Conservation (phyloP, 352 stramenopile species). For the Globisporangium radiosum region DNA sequence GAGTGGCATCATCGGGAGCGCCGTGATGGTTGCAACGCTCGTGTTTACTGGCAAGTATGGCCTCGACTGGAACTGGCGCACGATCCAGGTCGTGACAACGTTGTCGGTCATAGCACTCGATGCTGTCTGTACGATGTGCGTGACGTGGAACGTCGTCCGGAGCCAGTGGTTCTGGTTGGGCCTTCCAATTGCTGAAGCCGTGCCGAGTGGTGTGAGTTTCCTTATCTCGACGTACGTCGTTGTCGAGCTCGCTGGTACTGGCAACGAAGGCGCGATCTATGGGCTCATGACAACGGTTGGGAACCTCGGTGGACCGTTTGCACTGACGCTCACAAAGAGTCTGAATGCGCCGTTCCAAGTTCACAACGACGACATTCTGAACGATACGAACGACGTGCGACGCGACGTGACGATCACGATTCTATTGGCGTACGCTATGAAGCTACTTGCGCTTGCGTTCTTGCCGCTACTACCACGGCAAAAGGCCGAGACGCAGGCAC, state of each 20-base stretch:
- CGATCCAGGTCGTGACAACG: conserved; percentile 18
- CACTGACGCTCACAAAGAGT: conserved; percentile 26
- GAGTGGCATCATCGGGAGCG: conserved; percentile 20
- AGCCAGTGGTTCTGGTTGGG: conserved; percentile 45
- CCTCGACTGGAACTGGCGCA: conserved; percentile 37
- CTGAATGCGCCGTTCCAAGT: conserved; percentile 31
- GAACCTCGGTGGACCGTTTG: conserved; percentile 29
- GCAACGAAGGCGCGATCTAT: conserved; percentile 46
- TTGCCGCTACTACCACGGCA: conserved; percentile 32
- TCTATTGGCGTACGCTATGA: conserved; percentile 23
- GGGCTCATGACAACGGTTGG: conserved; percentile 35
- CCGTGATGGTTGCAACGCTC: conserved; percentile 24
- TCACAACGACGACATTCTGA: conserved; percentile 20
- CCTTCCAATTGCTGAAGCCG: conserved; percentile 23
- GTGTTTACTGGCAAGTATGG: conserved; percentile 32
- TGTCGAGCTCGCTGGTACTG: conserved; percentile 19
- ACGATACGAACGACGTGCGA: conserved; percentile 21
- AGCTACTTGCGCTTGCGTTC: conserved; percentile 23
- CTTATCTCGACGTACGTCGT: conserved; percentile 17
- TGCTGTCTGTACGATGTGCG: conserved; percentile 20
- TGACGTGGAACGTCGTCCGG: conserved; percentile 31
- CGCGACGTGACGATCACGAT: conserved; percentile 41
- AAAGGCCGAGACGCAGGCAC: conserved; percentile 28
- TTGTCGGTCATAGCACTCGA: conserved; percentile 24
- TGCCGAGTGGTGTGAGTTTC: conserved; percentile 32